These are phyloP conservation scores for Alternaria consortialis DNA, from an alignment of 2,329 filamentous ascomycete genomes.

Conservation along the genomic window DNA sequence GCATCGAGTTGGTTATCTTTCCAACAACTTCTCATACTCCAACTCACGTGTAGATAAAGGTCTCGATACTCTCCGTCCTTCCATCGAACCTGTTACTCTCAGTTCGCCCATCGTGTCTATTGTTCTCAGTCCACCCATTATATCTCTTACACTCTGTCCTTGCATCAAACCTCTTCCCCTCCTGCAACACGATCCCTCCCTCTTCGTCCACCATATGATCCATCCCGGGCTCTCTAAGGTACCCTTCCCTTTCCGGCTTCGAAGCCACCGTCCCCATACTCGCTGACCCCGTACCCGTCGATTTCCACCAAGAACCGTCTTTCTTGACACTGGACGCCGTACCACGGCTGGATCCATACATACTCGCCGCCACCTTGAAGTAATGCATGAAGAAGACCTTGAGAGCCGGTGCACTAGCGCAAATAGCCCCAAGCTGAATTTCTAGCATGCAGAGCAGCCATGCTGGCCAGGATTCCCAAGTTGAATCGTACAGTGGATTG, in stretches of 20 bases:
- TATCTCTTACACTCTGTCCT: background rate
- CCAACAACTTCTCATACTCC: background rate
- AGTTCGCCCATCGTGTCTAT: background rate
- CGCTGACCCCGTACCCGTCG: background rate
- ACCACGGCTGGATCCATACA: background rate
- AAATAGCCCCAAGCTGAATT: constrained; percentile 28
- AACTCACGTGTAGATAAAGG: background rate
- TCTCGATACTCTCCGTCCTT: background rate
- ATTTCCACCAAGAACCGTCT: background rate
- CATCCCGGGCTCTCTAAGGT: background rate
- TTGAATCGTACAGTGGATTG: constrained; percentile 23
- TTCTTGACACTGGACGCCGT: background rate
- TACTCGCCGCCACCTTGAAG: background rate
- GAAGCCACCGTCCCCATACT: background rate
- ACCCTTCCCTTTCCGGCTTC: background rate
- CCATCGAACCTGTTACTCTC: background rate
- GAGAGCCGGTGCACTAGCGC: constrained; percentile 27
- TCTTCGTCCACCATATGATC: constrained; percentile 2
- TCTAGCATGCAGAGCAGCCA: constrained; percentile 26
- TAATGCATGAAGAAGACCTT: constrained; percentile 28
- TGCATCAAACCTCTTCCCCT: background rate
- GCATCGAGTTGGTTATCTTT: background rate
- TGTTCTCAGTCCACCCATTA: background rate
- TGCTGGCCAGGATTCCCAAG: constrained; percentile 25
- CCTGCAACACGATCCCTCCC: background rate